Conservation (phyloP, 2,329 filamentous ascomycete genomes). For the Arachnopeziza araneosa region DNA sequence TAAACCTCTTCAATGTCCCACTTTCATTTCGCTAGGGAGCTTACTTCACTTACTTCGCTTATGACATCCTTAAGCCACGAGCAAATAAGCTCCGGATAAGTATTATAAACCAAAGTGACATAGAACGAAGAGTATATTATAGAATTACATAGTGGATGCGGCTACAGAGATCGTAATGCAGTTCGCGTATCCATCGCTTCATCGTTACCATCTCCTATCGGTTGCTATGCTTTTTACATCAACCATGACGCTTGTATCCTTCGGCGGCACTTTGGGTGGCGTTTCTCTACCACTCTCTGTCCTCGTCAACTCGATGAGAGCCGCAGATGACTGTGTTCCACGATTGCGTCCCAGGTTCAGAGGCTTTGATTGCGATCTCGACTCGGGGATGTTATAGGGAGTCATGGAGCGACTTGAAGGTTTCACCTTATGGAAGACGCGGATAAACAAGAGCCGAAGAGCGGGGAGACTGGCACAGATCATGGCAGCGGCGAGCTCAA, state of each 20-base stretch:
- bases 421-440: constrained; percentile 5
- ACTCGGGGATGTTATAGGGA: background rate
- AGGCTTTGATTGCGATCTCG: background rate
- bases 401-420: background rate
- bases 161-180: too few species aligned
- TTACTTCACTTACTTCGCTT: too few species aligned
- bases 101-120: too few species aligned
- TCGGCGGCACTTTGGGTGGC: background rate
- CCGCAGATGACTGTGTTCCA: background rate
- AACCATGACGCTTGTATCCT: background rate
- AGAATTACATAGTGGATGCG: too few species aligned
- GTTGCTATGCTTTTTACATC: background rate
- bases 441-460: constrained; percentile 29
- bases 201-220: background rate
- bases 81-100: too few species aligned
- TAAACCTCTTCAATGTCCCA: too few species aligned
- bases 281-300: background rate
- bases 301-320: background rate
- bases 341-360: background rate
- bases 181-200: too few species aligned
- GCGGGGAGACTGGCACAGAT: constrained; percentile 30
- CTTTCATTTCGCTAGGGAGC: too few species aligned
- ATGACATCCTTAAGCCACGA: too few species aligned
- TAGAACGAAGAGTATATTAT: too few species aligned
- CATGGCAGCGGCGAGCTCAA: constrained; percentile 31